A percentile compares a stretch with the other conserved stretches of the same genome.
These are phyloP conservation scores for Mallotus japonicus DNA, from an alignment of 441 rosid genomes.

Conservation along the genomic window DNA sequence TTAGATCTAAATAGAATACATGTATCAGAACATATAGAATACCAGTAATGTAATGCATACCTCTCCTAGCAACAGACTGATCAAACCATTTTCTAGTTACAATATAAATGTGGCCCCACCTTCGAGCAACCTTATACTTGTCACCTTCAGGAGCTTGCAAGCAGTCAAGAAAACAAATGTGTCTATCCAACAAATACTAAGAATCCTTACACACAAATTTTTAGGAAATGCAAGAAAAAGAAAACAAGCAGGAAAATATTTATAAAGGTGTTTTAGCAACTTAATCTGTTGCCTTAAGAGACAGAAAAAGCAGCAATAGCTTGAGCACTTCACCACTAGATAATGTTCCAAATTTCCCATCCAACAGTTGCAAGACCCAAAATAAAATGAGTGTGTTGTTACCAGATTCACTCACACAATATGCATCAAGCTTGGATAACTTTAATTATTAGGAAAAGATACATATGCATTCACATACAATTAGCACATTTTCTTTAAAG, in stretches of 20 bases:
- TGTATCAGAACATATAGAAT: conserved; percentile 13
- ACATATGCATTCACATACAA: neutral
- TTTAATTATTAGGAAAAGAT: neutral
- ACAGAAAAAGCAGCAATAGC: conserved; percentile 1
- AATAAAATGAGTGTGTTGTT: neutral
- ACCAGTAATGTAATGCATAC: conserved; percentile 39
- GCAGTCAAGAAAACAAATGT: conserved; percentile 54
- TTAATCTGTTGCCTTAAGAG: neutral
- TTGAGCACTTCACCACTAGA: neutral
- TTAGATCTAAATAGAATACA: conserved; percentile 13
- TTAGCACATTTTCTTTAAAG: neutral
- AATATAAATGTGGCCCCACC: conserved; percentile 90
- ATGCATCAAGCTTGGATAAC: neutral
- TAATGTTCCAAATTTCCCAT: neutral
- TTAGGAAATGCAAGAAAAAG: neutral
- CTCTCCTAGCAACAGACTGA: conserved; percentile 81
- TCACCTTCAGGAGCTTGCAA: conserved; percentile 86
- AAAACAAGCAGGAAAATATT: neutral
- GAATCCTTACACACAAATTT: neutral
- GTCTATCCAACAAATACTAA: neutral
- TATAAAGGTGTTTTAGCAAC: neutral
- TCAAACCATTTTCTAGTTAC: conserved; percentile 88
- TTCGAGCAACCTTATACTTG: conserved; percentile 86
- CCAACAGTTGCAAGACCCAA: neutral
- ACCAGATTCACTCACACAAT: neutral